Percentiles rank a stretch among this genome's conserved stretches.
Evolutionary conservation across 2,329 filamentous ascomycete species (phyloP).

Genomic region (Ampelomyces quisqualis): DNA sequence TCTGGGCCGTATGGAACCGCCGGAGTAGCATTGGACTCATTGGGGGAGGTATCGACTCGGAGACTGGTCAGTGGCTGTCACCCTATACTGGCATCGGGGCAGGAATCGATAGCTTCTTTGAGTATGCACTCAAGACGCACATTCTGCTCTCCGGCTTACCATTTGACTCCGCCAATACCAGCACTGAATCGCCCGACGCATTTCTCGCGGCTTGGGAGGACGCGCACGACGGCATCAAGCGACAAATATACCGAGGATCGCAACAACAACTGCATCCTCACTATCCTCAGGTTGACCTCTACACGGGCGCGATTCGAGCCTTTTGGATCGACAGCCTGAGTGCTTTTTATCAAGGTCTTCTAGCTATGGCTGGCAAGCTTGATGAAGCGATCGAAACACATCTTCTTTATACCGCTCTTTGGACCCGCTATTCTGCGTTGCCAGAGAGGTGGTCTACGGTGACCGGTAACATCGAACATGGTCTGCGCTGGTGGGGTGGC

Average conservation of each 20-base stretch:
- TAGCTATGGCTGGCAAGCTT: slow-evolving; percentile 82
- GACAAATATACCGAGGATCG: slow-evolving; percentile 79
- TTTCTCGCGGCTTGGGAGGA: slow-evolving; percentile 84
- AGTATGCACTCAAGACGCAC: slow-evolving; percentile 94
- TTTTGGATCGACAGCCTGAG: slow-evolving; percentile 96
- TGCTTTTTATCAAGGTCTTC: slow-evolving; percentile 88
- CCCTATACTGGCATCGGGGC: slow-evolving; percentile 92
- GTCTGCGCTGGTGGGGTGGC: slow-evolving; percentile 91
- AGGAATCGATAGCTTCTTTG: slow-evolving; percentile 96
- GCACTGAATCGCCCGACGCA: slow-evolving; percentile 68
- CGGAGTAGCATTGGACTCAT: slow-evolving; percentile 84
- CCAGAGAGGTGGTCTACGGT: slow-evolving; percentile 92
- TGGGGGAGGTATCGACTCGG: slow-evolving; percentile 88
- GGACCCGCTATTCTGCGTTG: slow-evolving; percentile 91
- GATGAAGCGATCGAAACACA: slow-evolving; percentile 91
- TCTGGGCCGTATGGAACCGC: slow-evolving; percentile 94
- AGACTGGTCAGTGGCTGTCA: slow-evolving; percentile 85
- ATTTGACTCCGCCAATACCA: slow-evolving; percentile 49
- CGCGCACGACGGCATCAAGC: slow-evolving; percentile 82
- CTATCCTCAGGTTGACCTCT: slow-evolving; percentile 85
- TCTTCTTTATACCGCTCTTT: slow-evolving; percentile 85
- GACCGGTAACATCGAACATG: slow-evolving; percentile 79
- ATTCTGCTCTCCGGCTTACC: slow-evolving; percentile 77
- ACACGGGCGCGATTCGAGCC: slow-evolving; percentile 82
- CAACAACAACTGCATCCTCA: slow-evolving; percentile 83